Evolutionary conservation across 495 filamentous ascomycete genomes (phyloP), one percentile per base, ranked within the genome.

Genomic region (Trichoderma parareesei): DNA sequence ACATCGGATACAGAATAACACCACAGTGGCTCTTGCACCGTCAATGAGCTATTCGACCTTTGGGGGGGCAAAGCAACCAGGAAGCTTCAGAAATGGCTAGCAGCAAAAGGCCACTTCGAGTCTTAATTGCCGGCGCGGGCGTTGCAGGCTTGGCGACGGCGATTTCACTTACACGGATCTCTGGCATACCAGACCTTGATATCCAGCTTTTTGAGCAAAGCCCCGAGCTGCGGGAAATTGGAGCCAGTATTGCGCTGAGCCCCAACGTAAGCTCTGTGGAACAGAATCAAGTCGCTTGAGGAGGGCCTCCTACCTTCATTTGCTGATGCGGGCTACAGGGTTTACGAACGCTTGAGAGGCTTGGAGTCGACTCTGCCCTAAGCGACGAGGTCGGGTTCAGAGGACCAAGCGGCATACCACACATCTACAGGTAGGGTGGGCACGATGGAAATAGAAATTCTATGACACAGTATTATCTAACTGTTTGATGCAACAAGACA

Each of bases 191-290:
- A 33, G 27, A 57, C 37, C 7, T 57, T 35, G 53, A 57, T 37
- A 57, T 57, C 27, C 53, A 57, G 27, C 53, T 57, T 2, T 57
- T 35, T 57, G 53, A 57, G 33, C 53, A 57, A 14, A 27, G 27
- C 53, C 10, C 53, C 9, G 53, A 57, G 53, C 11, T 57, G 20
- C 53, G 53, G 6, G 53, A 57, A 13, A 57, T 57, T 11, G 53
- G 53, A 57, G 53, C 53, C 14, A 57, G 53, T 35, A 57, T 57
- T 57, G 53, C 53, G 2, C 53, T 57, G 4, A 57, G 53, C 8
- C 53, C 53, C 27, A 57, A 57, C 37, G 53, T 57, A 37, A 57
- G 53, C 20, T n/a, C 18, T 57, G 3, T 37, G 5, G 10, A n/a
- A 35, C 1, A 10, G 14, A 6, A 10, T 11, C 0, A 57, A 2